These are phyloP conservation scores for Paraurostyla sp. DNA, from an alignment of 73 alveolate species.

Conservation along the genomic window DNA sequence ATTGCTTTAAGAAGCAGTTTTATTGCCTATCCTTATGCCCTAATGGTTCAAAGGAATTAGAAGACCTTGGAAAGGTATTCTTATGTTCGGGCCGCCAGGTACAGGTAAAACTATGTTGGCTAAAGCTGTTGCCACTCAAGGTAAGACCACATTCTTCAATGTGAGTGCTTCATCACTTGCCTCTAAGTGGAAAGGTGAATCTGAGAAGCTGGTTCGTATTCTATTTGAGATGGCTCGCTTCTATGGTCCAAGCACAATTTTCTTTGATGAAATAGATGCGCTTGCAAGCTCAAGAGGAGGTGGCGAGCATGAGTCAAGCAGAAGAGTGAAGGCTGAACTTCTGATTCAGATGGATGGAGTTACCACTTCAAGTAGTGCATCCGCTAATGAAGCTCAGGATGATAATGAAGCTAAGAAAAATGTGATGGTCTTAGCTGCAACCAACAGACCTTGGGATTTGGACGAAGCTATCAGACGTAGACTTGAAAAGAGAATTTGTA, in stretches of 20 bases:
- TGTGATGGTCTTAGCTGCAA: constrained; percentile 91
- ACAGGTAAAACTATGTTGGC: constrained; percentile 98
- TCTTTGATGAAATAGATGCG: constrained; percentile 98
- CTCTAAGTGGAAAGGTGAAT: constrained; percentile 92
- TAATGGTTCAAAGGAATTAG: constrained; percentile 92
- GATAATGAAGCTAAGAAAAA: constrained; percentile 76
- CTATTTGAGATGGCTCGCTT: constrained; percentile 96
- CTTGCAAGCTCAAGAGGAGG: constrained; percentile 88
- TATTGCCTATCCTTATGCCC: constrained; percentile 94
- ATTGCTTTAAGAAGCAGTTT: constrained; percentile 89
- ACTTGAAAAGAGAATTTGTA: constrained; percentile 95
- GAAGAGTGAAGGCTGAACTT: constrained; percentile 87
- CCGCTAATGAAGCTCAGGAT: constrained; percentile 59
- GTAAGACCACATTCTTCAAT: constrained; percentile 91
- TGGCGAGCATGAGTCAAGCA: constrained; percentile 86
- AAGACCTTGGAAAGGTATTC: constrained; percentile 95
- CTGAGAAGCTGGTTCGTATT: constrained; percentile 86
- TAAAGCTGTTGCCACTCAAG: constrained; percentile 92
- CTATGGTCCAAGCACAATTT: constrained; percentile 98
- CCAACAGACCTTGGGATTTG: constrained; percentile 95
- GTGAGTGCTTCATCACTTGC: constrained; percentile 87
- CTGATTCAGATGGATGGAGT: constrained; percentile 94
- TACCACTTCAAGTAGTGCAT: constrained; percentile 57
- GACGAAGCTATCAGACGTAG: constrained; percentile 96
- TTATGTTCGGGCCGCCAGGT: constrained; percentile 95